Base-by-base conservation (phyloP, 202 grass and related monocot genomes). In the Panicum hallii region DNA sequence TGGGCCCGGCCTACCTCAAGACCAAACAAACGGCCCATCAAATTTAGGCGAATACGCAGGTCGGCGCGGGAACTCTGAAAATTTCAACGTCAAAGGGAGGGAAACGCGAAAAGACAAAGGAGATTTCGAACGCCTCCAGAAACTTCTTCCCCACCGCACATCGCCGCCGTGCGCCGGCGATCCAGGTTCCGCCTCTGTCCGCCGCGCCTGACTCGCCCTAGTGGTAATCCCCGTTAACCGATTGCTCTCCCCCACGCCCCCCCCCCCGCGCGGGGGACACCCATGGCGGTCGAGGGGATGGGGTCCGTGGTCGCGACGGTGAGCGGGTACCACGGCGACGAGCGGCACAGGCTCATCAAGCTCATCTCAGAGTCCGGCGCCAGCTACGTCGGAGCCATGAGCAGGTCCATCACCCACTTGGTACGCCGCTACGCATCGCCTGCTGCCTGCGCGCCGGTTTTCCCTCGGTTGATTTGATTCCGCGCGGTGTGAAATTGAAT, bases 351-450 rank as follows among this genome's bases (percentile, higher is more conserved):
- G 81, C 91, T 98, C 38, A 87, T 98, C 65, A 98, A 95, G 89
- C 95, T 95, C 85, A 98, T 98, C 72, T 63, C 91, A 40, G 87
- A 86, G 71, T 77, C 88, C 45, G 93, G 95, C 9, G 95, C 95
- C 28, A 98, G 72, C 91, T 98, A 94, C 75, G 89, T 94, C 13
- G 95, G 91, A 1, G 60, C 88, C 23, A 95, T 98, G 95, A 91
- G 84, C 74, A 93, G 61, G 80, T 94, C 91, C 43, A 94, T 94
- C 54, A 98, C 96, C 55, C 95, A 98, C 89, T 84, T 95, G 93
- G 93, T 94, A 83, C 26, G 55, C 46, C 70, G 19, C 70, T n/a
- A 11, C 62, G 49, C 63, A 0, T 3, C 63, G 5, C 20, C 61
- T 22, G 17, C 6, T 67, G 52, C 0, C n/a, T 61, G 79, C 49